Evolutionary conservation across 306 rosid genomes (phyloP), one percentile per base, ranked within the genome.

Genomic region (Gleditsia sinensis): DNA sequence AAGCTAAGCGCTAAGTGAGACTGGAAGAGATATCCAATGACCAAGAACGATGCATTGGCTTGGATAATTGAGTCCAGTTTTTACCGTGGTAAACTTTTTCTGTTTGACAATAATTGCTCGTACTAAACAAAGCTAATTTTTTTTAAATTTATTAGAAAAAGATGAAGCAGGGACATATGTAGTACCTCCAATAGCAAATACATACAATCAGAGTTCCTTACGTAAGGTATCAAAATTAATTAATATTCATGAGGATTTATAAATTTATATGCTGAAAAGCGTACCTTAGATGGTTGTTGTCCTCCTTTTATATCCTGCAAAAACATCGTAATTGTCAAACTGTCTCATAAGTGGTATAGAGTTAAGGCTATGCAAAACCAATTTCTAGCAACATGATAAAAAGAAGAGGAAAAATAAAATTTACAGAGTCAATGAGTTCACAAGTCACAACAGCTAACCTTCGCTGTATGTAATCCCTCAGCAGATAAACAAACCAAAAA

Each of bases 231-330:
- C n/a, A 34, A 27, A 17, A 60, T 34, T 23, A 60, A 60, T 16
- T 16, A 30, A n/a, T 33, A n/a, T 0, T 59, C 45, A 33, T 9
- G n/a, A 19, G n/a, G 67, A 34, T 33, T 60, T 14, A 14, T 46
- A 9, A 34, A 60, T 21, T 25, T 32, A 17, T 2, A 34, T n/a
- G 16, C 24, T 30, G 43, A 17, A 60, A 33, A 36, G 27, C 67
- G 20, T 61, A 61, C 67, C 67, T 61, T 61, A 21, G 67, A 34
- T 36, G 67, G 48, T 36, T 34, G 67, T 36, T 34, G 67, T 10
- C 30, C 48, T 14, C 67, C 67, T 61, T 24, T 61, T 34, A 19
- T 10, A 34, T 24, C 46, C 67, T 61, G 48, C 67, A 19, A 19
- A 61, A 61, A 61, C 30, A 19, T 34, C 20, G 67, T 11, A 36